A percentile compares a stretch with the other conserved stretches of the same genome.
phyloP scores from a whole-genome alignment of 345 rosid species.

The Pelargonium nanum region DNA sequence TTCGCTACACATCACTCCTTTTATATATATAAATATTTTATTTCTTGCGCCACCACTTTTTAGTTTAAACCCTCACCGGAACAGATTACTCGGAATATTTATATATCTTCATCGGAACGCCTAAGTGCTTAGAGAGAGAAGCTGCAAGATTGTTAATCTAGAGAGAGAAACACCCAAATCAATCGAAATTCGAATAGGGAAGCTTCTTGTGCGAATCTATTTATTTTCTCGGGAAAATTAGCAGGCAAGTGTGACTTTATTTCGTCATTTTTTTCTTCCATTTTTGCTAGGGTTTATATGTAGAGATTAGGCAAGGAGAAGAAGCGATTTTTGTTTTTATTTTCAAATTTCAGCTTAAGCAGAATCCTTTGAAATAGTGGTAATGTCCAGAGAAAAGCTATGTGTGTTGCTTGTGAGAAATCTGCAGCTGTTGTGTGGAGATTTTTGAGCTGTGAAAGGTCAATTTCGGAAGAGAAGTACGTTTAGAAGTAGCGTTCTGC shows the following conservation, averaged over 20 bases:
- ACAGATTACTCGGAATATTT: slow-evolving; percentile 11
- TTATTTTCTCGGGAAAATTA: neutral
- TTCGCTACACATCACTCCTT: slow-evolving; percentile 1
- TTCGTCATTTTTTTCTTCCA: neutral
- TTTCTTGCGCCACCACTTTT: neutral
- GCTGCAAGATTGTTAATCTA: neutral
- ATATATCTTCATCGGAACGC: slow-evolving; percentile 15
- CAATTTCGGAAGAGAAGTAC: too few relatives aligned
- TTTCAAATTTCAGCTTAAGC: too few relatives aligned
- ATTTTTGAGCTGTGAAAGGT: too few relatives aligned
- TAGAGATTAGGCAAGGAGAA: neutral
- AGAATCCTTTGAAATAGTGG: too few relatives aligned
- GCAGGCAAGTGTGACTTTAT: neutral
- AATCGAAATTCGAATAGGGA: too few relatives aligned
- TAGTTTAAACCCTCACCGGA: slow-evolving; percentile 23
- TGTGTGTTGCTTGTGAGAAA: too few relatives aligned
- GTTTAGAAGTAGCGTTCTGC: too few relatives aligned
- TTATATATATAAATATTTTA: neutral
- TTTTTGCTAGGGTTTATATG: too few relatives aligned
- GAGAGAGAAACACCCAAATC: neutral
- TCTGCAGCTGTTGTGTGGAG: too few relatives aligned
- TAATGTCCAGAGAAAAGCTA: too few relatives aligned
- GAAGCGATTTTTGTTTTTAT: too few relatives aligned
- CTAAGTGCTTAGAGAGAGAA: slow-evolving; percentile 1
- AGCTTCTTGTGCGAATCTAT: too few relatives aligned